These are phyloP conservation scores for Fusarium phyllophilum DNA, from an alignment of 2,329 filamentous ascomycete species.

Conservation along the genomic window DNA sequence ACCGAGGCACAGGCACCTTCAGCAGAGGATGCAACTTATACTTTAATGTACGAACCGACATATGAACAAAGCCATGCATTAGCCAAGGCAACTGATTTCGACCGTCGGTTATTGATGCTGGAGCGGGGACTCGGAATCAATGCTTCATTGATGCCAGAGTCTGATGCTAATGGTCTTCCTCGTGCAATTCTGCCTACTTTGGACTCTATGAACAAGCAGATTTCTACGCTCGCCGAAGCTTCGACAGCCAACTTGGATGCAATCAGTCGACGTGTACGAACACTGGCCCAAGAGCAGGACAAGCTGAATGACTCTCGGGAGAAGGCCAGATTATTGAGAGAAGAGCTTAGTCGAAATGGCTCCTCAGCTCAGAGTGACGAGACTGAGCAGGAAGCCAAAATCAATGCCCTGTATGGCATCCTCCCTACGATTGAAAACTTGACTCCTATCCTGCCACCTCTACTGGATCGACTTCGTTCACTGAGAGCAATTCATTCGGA, in stretches of 20 bases:
- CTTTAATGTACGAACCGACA: constrained; percentile 70
- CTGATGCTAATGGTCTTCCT: constrained; percentile 65
- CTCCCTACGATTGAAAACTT: constrained; percentile 89
- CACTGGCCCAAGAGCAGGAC: constrained; percentile 78
- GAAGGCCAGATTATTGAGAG: constrained; percentile 70
- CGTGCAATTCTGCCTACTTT: constrained; percentile 84
- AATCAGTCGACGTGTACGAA: constrained; percentile 74
- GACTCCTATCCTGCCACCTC: constrained; percentile 82
- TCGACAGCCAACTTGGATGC: constrained; percentile 78
- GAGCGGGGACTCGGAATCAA: constrained; percentile 86
- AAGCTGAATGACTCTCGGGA: constrained; percentile 73
- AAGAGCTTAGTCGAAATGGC: constrained; percentile 63
- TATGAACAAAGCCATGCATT: constrained; percentile 78
- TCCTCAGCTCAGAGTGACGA: constrained; percentile 58
- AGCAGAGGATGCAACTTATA: constrained; percentile 63
- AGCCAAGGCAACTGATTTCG: constrained; percentile 86
- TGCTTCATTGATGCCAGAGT: constrained; percentile 72
- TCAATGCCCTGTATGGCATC: constrained; percentile 90
- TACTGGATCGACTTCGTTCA: constrained; percentile 86
- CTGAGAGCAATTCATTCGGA: constrained; percentile 86
- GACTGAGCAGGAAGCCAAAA: constrained; percentile 81
- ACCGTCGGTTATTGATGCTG: constrained; percentile 79
- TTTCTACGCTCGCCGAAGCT: constrained; percentile 78
- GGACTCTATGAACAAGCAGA: constrained; percentile 81
- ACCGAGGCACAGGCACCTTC: constrained; percentile 33